These are phyloP conservation scores for Persicaria tinctoria DNA, from an alignment of 148 eudicot genomes.

Conservation along the genomic window DNA sequence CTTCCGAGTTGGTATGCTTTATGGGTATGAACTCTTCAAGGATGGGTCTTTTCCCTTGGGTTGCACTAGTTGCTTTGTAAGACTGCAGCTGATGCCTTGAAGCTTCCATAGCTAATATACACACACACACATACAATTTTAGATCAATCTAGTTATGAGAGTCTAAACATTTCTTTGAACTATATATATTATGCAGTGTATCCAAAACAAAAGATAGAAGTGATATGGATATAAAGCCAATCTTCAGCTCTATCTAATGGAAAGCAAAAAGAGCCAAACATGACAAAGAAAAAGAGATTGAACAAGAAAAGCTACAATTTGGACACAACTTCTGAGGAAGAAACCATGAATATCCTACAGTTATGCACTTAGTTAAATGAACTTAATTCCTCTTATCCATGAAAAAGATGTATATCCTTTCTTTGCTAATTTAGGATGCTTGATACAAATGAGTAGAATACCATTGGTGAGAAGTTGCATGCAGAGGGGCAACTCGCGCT, in stretches of 20 bases:
- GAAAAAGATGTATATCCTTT: not conserved
- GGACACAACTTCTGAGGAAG: constrained; percentile 4
- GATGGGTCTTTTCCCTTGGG: constrained; percentile 32
- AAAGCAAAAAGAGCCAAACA: not conserved
- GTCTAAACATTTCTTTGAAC: too few species aligned
- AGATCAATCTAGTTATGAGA: too few species aligned
- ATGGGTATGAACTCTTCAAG: constrained; percentile 94
- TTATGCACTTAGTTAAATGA: not conserved
- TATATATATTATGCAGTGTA: too few species aligned
- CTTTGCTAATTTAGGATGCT: too few species aligned
- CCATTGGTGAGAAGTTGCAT: constrained; percentile 93
- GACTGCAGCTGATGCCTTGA: constrained; percentile 77
- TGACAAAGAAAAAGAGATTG: not conserved
- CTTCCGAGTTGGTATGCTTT: constrained; percentile 38
- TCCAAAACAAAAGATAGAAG: not conserved
- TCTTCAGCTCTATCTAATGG: constrained; percentile 6
- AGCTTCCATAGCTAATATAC: constrained; percentile 50
- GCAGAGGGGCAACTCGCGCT: constrained; percentile 96
- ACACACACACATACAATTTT: not conserved
- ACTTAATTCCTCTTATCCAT: not conserved
- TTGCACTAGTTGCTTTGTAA: constrained; percentile 21
- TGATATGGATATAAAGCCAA: constrained; percentile 8
- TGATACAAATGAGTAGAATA: constrained; percentile 15
- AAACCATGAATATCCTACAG: not conserved
- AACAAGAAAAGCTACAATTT: constrained; percentile 11